Percentiles rank a stretch among this genome's conserved stretches.
Conservation (phyloP, 1,284 basidiomycete species). For the Cutaneotrichosporon dermatis region DNA sequence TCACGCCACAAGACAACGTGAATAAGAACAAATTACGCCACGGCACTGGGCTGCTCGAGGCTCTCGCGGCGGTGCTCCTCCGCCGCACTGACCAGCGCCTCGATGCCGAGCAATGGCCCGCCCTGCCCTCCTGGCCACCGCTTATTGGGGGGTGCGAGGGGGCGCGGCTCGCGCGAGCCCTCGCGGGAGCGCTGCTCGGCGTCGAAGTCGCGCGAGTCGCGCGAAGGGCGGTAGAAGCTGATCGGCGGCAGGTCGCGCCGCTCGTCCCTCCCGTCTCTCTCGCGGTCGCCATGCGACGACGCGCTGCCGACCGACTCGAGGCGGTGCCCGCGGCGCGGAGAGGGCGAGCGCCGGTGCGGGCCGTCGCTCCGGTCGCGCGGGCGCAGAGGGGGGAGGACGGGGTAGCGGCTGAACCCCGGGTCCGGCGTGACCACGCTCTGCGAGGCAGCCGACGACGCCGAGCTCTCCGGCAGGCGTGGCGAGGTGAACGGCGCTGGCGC, state of each 20-base stretch:
- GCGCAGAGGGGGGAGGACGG: constrained; percentile 26
- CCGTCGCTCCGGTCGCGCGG: constrained; percentile 13
- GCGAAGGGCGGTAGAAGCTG: too few species aligned
- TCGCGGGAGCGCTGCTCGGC: neutral
- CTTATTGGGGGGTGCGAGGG: constrained; percentile 7
- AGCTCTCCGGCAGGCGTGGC: neutral
- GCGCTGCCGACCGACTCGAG: constrained; percentile 3
- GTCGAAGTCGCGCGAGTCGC: constrained; percentile 1
- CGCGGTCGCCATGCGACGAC: constrained; percentile 2
- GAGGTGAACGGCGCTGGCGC: neutral
- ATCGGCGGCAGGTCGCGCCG: neutral
- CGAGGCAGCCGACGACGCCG: constrained; percentile 7
- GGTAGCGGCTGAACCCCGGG: constrained; percentile 16
- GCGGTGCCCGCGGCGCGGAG: constrained; percentile 3
- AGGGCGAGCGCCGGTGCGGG: constrained; percentile 10
- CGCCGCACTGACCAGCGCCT: constrained; percentile 41
- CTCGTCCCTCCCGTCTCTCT: constrained; percentile 3
- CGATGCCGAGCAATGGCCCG: constrained; percentile 32
- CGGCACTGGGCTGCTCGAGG: constrained; percentile 14
- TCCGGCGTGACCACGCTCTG: constrained; percentile 10
- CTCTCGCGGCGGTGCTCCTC: constrained; percentile 32
- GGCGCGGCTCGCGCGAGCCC: constrained; percentile 10
- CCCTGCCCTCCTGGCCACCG: constrained; percentile 10
- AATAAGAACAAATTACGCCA: neutral
- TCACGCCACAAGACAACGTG: too few species aligned